These are phyloP conservation scores for Arthrobotrys megalospora DNA, from an alignment of 2,329 filamentous ascomycete species.

Conservation along the genomic window DNA sequence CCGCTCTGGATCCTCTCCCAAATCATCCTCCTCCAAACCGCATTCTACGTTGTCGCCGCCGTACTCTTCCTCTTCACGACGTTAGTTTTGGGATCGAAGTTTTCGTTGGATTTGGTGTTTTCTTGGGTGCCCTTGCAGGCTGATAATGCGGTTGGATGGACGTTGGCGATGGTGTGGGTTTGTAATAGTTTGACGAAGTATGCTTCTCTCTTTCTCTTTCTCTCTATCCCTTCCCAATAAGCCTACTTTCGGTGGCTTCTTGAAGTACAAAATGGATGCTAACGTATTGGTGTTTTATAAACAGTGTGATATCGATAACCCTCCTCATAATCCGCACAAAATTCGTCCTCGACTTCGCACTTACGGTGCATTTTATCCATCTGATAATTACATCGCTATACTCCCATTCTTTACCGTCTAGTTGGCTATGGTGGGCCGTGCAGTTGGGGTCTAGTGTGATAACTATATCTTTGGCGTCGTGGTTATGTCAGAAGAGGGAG, in stretches of 20 bases:
- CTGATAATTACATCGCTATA: constrained; percentile 84
- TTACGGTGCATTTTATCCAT: constrained; percentile 89
- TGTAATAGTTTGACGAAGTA: constrained; percentile 69
- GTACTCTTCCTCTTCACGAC: constrained; percentile 74
- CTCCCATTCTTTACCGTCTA: constrained; percentile 80
- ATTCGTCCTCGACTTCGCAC: constrained; percentile 92
- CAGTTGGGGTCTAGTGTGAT: constrained; percentile 75
- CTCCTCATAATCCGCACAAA: constrained; percentile 89
- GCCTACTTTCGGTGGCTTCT: too few species aligned
- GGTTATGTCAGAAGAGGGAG: constrained; percentile 92
- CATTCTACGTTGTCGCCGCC: constrained; percentile 73
- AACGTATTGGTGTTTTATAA: not conserved
- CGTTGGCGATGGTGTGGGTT: constrained; percentile 74
- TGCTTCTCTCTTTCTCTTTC: not conserved
- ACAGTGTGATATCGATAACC: constrained; percentile 85
- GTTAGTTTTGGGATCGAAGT: constrained; percentile 73
- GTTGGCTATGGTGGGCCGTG: constrained; percentile 88
- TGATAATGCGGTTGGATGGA: constrained; percentile 76
- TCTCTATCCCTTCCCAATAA: not conserved
- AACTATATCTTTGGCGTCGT: constrained; percentile 83
- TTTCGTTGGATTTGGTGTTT: constrained; percentile 73
- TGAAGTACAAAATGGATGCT: too few species aligned
- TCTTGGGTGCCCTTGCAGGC: constrained; percentile 73
- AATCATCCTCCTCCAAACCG: constrained; percentile 73
- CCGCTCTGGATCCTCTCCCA: constrained; percentile 75